These are phyloP conservation scores for Colletotrichum scovillei DNA, from an alignment of 2,329 filamentous ascomycete species.

Conservation along the genomic window DNA sequence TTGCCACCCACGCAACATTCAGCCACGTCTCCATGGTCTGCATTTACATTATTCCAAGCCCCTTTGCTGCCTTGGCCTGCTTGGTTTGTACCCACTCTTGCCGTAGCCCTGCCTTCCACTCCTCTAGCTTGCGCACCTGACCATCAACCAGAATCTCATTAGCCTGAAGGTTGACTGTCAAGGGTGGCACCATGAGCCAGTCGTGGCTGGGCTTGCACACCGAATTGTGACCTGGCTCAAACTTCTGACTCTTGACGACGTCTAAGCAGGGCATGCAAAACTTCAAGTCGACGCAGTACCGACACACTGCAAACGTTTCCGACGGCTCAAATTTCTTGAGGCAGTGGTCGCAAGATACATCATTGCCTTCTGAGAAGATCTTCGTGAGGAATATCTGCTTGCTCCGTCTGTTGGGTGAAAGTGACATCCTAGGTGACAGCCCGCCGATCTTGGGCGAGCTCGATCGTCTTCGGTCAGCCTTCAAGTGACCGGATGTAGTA, in stretches of 20 bases:
- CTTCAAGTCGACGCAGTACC: constrained; percentile 50
- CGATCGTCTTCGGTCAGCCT: constrained; percentile 25
- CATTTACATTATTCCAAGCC: constrained; percentile 11
- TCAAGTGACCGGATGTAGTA: constrained; percentile 41
- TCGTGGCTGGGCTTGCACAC: constrained; percentile 46
- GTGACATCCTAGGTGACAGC: constrained; percentile 16
- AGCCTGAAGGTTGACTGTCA: constrained; percentile 47
- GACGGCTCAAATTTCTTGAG: constrained; percentile 46
- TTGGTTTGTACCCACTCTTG: constrained; percentile 36
- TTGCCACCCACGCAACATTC: neutral
- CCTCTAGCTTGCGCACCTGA: constrained; percentile 44
- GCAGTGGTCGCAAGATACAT: constrained; percentile 49
- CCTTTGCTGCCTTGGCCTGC: neutral
- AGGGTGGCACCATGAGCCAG: constrained; percentile 52
- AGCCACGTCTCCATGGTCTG: no score
- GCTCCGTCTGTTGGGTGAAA: constrained; percentile 22
- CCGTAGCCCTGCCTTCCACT: constrained; percentile 50
- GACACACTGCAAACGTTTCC: constrained; percentile 49
- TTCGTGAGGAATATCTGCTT: constrained; percentile 40
- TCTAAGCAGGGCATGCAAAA: constrained; percentile 50
- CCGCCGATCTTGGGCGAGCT: constrained; percentile 31
- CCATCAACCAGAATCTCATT: constrained; percentile 53
- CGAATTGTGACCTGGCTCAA: constrained; percentile 39
- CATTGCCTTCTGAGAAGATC: constrained; percentile 32
- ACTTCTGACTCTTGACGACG: constrained; percentile 42